A percentile compares a stretch with the other conserved stretches of the same genome.
Evolutionary conservation across 1,284 basidiomycete species (phyloP).

Genomic region (Gymnopus androsaceus): DNA sequence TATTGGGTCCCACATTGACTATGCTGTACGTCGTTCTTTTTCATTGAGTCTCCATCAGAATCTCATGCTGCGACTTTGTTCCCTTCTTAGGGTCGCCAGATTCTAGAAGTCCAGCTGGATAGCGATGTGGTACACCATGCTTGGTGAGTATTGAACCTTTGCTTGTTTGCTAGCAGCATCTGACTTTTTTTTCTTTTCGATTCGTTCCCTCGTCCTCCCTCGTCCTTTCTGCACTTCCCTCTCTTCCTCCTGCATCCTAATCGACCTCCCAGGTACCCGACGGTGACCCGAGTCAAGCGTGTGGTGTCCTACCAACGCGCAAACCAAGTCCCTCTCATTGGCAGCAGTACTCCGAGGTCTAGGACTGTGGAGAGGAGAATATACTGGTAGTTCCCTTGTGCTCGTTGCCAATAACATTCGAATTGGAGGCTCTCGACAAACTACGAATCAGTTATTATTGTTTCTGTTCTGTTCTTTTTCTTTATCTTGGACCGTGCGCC

Average conservation of each 20-base stretch:
- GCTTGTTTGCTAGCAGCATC: neutral
- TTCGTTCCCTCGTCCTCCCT: neutral
- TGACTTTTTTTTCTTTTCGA: neutral
- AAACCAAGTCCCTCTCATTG: slow-evolving; percentile 3
- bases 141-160: slow-evolving; percentile 49
- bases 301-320: slow-evolving; percentile 62
- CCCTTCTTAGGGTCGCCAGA: slow-evolving; percentile 66
- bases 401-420: too few relatives aligned
- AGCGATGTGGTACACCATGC: slow-evolving; percentile 65
- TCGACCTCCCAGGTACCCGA: slow-evolving; percentile 77
- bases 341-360: slow-evolving; percentile 42
- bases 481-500: too few relatives aligned
- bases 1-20: slow-evolving; percentile 70
- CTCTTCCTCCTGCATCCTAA: too few relatives aligned
- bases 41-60: neutral
- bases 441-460: too few relatives aligned
- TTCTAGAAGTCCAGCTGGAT: slow-evolving; percentile 78
- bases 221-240: neutral
- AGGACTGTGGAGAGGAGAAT: slow-evolving; percentile 66
- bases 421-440: too few relatives aligned
- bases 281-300: slow-evolving; percentile 71
- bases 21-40: slow-evolving; percentile 51
- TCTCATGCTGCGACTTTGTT: slow-evolving; percentile 1
- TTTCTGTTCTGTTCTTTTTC: too few relatives aligned
- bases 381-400: slow-evolving; percentile 73